Base-by-base conservation (phyloP, 352 stramenopile genomes). In the Nothophytophthora sp. region DNA sequence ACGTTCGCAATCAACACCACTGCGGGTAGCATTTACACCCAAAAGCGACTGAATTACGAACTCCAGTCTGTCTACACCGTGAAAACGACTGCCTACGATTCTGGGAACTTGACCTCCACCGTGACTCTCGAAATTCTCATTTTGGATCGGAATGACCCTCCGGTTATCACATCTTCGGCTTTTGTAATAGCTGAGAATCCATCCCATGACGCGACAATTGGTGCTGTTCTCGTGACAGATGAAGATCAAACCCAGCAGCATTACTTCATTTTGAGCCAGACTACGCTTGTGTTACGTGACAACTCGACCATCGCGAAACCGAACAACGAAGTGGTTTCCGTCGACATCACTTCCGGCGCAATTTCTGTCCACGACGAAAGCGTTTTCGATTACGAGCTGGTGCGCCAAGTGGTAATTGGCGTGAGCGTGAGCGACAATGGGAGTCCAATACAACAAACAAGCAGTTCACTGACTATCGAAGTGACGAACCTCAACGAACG, bases 81-180 rank as follows among this genome's bases (percentile, higher is more conserved):
- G 2, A 49, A 16, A 32, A 18, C 61, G 16, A 50, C 27, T 9
- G 49, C 39, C 22, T 42, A 22, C 1, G 60, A 69, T 44, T 20
- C 16, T 22, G 34, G n/a, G 5, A 60, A 64, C 18, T 4, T 64
- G 10, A 38, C 44, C 22, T 32, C 48, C 11, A 42, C 23, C 15
- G 38, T 18, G 10, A 30, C 18, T 5, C 18, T 64, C 28, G 44
- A 65, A 8, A 50, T 64, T 10, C 4, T 64, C 2, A 15, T 69
- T 23, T 37, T 69, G 18, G 60, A 69, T 23, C 33, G 60, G 42
- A 69, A 69, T 49, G 60, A 69, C 24, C 36, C 48, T 20, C 60
- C 60, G 22, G 33, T 44, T 20, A 43, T 69, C 20, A 29, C 32
- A 7, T 50, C 48, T 0, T 50, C 43, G 9, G 1, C 11, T 16